Percentiles rank a stretch among this genome's conserved stretches.
Evolutionary conservation across 768 basidiomycete genomes (phyloP).

Genomic region (Xerocomellus chrysenteron): DNA sequence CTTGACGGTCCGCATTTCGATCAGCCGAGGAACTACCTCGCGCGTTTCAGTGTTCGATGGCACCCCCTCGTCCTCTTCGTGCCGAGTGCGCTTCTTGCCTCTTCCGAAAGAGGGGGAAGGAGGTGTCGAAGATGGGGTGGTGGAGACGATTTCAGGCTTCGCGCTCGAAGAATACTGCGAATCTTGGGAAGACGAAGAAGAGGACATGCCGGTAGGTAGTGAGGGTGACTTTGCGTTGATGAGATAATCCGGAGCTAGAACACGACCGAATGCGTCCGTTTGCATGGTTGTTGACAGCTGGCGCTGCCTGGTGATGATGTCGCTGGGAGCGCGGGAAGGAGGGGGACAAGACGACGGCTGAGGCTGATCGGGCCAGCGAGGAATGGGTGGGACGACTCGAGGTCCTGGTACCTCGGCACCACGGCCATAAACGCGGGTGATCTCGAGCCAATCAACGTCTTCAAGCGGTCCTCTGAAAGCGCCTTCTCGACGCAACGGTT

Average conservation of each 20-base stretch:
- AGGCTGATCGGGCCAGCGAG: slow-evolving; percentile 13
- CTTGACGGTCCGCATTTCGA: background rate
- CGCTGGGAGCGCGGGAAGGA: background rate
- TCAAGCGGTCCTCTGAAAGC: slow-evolving; percentile 17
- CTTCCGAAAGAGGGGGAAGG: slow-evolving; percentile 9
- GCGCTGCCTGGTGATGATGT: slow-evolving; percentile 11
- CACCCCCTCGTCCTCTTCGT: slow-evolving; percentile 3
- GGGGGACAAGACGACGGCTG: background rate
- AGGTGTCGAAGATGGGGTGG: slow-evolving; percentile 1
- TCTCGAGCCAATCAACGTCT: slow-evolving; percentile 2
- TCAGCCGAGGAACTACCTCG: background rate
- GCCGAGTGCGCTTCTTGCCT: slow-evolving; percentile 18
- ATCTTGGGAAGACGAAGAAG: background rate
- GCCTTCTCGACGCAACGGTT: slow-evolving; percentile 20
- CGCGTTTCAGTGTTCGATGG: background rate
- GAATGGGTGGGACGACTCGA: background rate
- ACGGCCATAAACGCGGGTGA: slow-evolving; percentile 14
- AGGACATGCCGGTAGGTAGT: background rate
- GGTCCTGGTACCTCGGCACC: background rate
- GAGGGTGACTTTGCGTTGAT: background rate
- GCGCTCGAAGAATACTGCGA: background rate
- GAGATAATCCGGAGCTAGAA: slow-evolving; percentile 1
- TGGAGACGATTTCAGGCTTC: background rate
- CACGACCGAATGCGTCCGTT: slow-evolving; percentile 13
- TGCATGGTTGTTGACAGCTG: background rate